Conservation (phyloP, 306 rosid species). For the Begonia fuchsioides region DNA sequence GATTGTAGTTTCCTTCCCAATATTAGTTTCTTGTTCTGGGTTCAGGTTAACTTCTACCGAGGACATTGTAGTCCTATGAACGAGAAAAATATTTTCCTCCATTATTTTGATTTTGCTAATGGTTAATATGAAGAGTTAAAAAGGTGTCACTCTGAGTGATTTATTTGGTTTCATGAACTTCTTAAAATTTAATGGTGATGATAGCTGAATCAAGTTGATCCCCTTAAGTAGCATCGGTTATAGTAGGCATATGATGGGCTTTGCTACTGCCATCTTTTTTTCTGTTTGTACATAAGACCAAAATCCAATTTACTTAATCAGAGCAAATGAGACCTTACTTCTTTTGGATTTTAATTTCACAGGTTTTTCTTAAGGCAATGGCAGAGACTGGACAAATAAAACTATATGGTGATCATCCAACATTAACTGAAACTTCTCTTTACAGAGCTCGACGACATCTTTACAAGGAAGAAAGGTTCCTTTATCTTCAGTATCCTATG, state of each 20-base stretch:
- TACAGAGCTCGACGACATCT: constrained; percentile 91
- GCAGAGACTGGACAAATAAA: constrained; percentile 88
- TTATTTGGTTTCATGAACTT: no score
- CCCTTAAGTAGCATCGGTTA: no score
- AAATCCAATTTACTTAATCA: not conserved
- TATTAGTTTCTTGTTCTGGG: no score
- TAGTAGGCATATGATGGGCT: not conserved
- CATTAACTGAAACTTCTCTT: constrained; percentile 78
- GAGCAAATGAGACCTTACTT: constrained; percentile 4
- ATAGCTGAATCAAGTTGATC: no score
- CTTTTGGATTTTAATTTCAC: constrained; percentile 10
- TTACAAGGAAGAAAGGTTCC: constrained; percentile 88
- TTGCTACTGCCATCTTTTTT: not conserved
- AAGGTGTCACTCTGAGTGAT: no score
- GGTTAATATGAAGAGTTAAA: no score
- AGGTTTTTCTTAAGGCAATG: constrained; percentile 98
- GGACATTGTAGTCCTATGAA: no score
- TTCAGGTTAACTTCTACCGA: no score
- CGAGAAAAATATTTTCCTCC: no score
- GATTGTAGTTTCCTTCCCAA: no score
- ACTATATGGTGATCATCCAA: constrained; percentile 74
- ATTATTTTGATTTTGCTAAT: no score
- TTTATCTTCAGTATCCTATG: constrained; percentile 1
- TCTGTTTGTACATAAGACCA: not conserved
- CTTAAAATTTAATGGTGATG: no score